Evolutionary conservation across 805 yeast genomes (phyloP), one percentile per base, ranked within the genome.

Genomic region (Ogataea glucozyma): DNA sequence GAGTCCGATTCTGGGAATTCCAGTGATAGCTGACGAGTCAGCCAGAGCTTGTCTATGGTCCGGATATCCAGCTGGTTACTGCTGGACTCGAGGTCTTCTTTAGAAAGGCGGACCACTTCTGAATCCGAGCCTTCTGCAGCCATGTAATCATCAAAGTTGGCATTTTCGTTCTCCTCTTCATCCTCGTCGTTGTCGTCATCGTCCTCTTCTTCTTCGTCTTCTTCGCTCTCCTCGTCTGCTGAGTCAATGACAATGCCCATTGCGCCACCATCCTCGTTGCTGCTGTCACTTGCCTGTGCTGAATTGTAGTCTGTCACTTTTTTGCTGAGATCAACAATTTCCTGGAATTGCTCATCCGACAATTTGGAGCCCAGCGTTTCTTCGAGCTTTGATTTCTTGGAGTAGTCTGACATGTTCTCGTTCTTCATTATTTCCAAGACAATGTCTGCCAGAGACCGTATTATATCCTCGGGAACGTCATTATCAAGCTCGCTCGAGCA

Each of bases 381-480:
- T 40, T 79, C 79, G 2, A 85, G 56, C 35, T 72, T 74, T n/a
- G 61, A 56, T 36, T 77, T 77, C 48, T 76, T 76, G 6, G 64
- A 66, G 3, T 53, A 49, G 14, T 76, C 80, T 1, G 70, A 61
- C 1, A 63, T 43, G 1, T 62, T 66, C 1, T 71, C 79, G 38
- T 71, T 69, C 52, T 76, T 80, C 46, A 85, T 53, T 1, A 74
- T 62, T 48, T 76, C 83, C 29, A 87, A 53, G 0, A 82, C 57
- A 3, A 82, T 67, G 58, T 86, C 93, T 2, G 88, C 78, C 4
- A 89, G 86, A 3, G 93, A 83, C 16, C 80, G 59, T 2, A 88
- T 72, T 2, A 81, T 76, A 31, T 80, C 86, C 43, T 85, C 88
- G 7, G 90, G 78, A n/a, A 86, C 77, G 59, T 89, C 97, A 37